Evolutionary conservation across 768 basidiomycete species (phyloP).

Genomic region (Suillus tomentosus): DNA sequence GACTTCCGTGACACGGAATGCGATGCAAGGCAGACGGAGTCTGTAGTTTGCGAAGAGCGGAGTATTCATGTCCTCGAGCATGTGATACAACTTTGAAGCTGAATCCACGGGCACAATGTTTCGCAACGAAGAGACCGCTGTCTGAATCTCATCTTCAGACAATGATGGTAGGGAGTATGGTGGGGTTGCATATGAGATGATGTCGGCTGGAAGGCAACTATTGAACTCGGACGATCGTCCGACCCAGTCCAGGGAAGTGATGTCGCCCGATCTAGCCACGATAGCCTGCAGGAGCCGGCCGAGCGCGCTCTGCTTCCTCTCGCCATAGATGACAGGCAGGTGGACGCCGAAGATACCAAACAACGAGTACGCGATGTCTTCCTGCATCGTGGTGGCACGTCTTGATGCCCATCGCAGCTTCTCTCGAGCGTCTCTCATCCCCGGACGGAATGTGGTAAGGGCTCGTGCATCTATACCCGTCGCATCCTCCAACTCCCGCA

Average conservation of each 20-base stretch:
- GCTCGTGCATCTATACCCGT: neutral
- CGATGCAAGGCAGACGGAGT: too few relatives aligned
- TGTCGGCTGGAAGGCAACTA: neutral
- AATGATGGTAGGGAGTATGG: too few relatives aligned
- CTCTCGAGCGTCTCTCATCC: neutral
- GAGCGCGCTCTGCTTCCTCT: neutral
- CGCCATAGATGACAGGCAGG: neutral
- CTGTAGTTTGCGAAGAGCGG: too few relatives aligned
- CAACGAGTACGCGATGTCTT: slow-evolving; percentile 4
- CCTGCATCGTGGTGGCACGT: neutral
- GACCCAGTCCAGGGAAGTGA: neutral
- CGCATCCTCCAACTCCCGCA: neutral
- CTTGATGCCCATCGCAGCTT: neutral
- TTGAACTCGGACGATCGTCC: neutral
- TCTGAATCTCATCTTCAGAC: too few relatives aligned
- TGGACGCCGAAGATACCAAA: neutral
- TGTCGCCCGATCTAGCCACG: neutral
- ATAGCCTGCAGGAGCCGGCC: neutral
- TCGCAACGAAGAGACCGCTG: too few relatives aligned
- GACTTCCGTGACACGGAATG: too few relatives aligned
- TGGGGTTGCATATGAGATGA: neutral
- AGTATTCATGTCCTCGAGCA: too few relatives aligned
- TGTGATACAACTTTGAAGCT: too few relatives aligned
- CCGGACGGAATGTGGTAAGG: neutral
- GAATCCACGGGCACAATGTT: too few relatives aligned